Conservation (phyloP, 1,284 basidiomycete species). For the Irpex sp. region DNA sequence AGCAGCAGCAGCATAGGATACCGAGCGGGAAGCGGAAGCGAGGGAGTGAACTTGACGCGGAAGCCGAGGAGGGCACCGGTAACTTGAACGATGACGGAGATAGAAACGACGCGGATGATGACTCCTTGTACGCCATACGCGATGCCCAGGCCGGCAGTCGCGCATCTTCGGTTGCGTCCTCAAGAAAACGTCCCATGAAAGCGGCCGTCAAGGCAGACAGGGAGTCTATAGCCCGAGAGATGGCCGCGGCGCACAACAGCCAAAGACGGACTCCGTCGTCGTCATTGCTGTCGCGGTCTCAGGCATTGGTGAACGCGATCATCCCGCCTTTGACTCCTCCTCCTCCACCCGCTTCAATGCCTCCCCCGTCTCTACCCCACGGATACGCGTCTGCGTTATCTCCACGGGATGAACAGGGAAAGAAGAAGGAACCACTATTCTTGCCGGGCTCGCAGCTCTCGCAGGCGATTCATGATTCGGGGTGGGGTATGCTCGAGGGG, state of each 20-base stretch:
- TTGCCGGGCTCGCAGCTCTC: constrained; percentile 61
- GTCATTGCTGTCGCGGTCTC: not conserved
- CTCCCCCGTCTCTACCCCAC: constrained; percentile 11
- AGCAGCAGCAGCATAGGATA: not conserved
- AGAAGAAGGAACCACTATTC: constrained; percentile 53
- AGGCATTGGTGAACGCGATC: not conserved
- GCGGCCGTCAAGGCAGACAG: constrained; percentile 49
- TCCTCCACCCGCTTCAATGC: not conserved
- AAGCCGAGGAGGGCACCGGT: not conserved
- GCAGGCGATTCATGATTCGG: constrained; percentile 49
- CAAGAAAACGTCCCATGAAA: constrained; percentile 47
- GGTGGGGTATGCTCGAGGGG: constrained; percentile 53
- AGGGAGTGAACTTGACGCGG: not conserved
- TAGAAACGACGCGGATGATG: not conserved
- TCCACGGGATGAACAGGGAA: not conserved
- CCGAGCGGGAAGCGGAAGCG: not conserved
- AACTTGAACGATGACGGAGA: not conserved
- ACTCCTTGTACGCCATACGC: not conserved
- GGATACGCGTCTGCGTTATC: not conserved
- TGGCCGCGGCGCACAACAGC: constrained; percentile 27
- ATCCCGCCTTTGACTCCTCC: constrained; percentile 12
- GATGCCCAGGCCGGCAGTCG: not conserved
- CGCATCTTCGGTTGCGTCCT: not conserved
- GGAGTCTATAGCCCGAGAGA: constrained; percentile 22
- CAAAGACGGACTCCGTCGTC: not conserved